Evolutionary conservation across 495 filamentous ascomycete genomes (phyloP), one percentile per base, ranked within the genome.

Genomic region (Sporormia fimetaria): DNA sequence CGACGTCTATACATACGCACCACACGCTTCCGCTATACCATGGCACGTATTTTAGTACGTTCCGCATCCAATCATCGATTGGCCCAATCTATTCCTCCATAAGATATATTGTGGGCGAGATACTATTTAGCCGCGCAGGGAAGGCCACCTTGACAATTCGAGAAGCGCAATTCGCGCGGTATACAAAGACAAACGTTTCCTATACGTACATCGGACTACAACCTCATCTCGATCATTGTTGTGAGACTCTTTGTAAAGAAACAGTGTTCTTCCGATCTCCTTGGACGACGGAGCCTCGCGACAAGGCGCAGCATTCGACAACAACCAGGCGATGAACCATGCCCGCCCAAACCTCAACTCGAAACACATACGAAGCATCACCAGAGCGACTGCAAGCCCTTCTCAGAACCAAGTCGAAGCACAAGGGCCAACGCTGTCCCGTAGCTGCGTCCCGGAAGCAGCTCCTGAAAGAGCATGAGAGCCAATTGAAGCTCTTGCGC

Each of bases 321-420:
- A n/a, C n/a, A n/a, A n/a, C n/a, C n/a, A n/a, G n/a, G n/a, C n/a
- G n/a, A n/a, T n/a, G n/a, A n/a, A n/a, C n/a, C n/a, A n/a, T n/a
- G n/a, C n/a, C n/a, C n/a, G n/a, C n/a, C n/a, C n/a, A n/a, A n/a
- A n/a, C n/a, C n/a, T n/a, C n/a, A n/a, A n/a, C n/a, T n/a, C 29
- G 20, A 3, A 48, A 42, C 31, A 48, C 31, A 2, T 48, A 48
- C 44, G 44, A 48, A 26, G 44, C 41, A 15, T 20, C 31, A 1
- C 44, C 44, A 2, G 44, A 41, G n/a, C 21, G 14, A 8, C 33
- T 48, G 2, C 15, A 32, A 22, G 44, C 35, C 6, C 38, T 48
- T 28, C 1, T 23, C 5, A 31, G 26, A 37, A 16, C 32, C 8
- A 34, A 14, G 9, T 17, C 14, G 18, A 14, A 20, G 20, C 21